phyloP scores from a whole-genome alignment of 1,139 yeast species.

The Arxiozyma slooffiae region DNA sequence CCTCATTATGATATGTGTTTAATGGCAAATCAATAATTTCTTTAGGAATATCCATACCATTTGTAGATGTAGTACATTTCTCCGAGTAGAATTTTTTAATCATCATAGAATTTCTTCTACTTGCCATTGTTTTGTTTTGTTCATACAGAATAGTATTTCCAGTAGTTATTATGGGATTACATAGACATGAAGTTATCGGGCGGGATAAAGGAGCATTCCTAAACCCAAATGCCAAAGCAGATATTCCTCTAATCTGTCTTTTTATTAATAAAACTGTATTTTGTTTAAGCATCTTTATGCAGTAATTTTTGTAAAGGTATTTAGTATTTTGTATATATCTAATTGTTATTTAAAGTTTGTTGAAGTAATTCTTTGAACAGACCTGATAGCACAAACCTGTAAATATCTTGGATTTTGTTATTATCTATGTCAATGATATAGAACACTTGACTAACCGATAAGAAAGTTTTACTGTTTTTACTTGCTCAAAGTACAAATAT shows the following conservation, averaged over 20 bases:
- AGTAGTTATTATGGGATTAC: neutral
- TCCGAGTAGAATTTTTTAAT: constrained; percentile 3
- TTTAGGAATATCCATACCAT: constrained; percentile 43
- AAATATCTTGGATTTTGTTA: neutral
- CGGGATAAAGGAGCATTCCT: neutral
- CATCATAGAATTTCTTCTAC: neutral
- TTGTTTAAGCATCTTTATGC: neutral
- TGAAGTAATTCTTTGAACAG: neutral
- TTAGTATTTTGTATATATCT: neutral
- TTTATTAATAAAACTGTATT: neutral
- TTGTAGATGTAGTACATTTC: constrained; percentile 7
- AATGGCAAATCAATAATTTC: constrained; percentile 40
- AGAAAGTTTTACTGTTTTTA: too few relatives aligned
- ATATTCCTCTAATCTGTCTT: neutral
- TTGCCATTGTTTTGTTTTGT: neutral
- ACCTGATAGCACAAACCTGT: neutral
- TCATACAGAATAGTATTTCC: too few relatives aligned
- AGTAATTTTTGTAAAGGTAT: too few relatives aligned
- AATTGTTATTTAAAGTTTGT: too few relatives aligned
- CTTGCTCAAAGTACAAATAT: neutral
- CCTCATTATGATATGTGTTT: constrained; percentile 46
- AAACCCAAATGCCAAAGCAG: neutral
- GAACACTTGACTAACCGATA: neutral
- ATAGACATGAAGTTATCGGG: neutral
- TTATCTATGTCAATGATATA: neutral